Evolutionary conservation across 2,329 filamentous ascomycete species (phyloP).

Genomic region (Trichoderma sp.): DNA sequence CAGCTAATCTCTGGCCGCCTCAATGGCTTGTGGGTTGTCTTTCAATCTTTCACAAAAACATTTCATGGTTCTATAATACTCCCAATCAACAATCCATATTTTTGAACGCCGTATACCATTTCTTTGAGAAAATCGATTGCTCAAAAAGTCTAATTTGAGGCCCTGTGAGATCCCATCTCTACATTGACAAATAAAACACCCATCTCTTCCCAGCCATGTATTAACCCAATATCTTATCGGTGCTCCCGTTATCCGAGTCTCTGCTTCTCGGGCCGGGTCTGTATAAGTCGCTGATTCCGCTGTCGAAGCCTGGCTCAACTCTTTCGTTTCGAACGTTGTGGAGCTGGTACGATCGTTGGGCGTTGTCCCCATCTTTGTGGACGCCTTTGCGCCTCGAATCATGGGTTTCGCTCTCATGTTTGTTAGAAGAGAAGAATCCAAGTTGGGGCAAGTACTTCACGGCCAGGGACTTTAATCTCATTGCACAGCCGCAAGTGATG

Average conservation of each 20-base stretch:
- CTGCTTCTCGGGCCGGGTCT: neutral
- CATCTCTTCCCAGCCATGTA: neutral
- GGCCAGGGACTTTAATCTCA: neutral
- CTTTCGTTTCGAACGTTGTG: neutral
- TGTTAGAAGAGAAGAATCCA: neutral
- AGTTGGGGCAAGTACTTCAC: neutral
- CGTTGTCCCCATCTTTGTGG: neutral
- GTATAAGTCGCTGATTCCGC: neutral
- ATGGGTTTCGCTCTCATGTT: neutral
- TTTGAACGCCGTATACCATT: neutral
- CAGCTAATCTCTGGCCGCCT: neutral
- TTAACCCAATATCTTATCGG: neutral
- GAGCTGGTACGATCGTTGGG: neutral
- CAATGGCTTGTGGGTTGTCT: neutral
- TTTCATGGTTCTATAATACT: neutral
- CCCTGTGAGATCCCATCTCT: neutral
- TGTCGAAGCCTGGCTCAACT: neutral
- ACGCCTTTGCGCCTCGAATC: neutral
- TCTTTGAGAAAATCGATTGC: neutral
- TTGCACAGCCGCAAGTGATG: neutral
- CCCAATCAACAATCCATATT: neutral
- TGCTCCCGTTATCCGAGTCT: neutral
- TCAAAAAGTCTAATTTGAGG: neutral
- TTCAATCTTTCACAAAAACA: neutral
- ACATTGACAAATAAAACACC: neutral